Conservation (phyloP, 305 asterid genomes). For the Lippia alba region DNA sequence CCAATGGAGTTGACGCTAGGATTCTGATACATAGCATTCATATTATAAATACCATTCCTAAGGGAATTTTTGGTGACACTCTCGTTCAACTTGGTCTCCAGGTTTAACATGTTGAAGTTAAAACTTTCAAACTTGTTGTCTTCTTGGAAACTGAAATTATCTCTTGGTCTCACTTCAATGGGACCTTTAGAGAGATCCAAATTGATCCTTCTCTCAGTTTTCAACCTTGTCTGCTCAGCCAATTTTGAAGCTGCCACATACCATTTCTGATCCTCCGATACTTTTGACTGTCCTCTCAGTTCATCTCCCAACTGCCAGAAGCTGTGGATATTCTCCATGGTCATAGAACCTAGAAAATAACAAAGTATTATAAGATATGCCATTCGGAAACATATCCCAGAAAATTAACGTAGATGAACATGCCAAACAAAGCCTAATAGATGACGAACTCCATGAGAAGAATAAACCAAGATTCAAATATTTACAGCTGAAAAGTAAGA, state of each 20-base stretch:
- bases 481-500: conserved; percentile 5
- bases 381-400: background rate
- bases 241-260: conserved; percentile 57
- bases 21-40: conserved; percentile 52
- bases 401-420: background rate
- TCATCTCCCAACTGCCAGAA: conserved; percentile 74
- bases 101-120: conserved; percentile 57
- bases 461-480: background rate
- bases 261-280: conserved; percentile 70
- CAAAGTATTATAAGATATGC: conserved; percentile 6
- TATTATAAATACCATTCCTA: conserved; percentile 49
- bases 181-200: conserved; percentile 60
- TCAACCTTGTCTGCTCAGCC: conserved; percentile 66
- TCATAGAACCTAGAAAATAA: conserved; percentile 35
- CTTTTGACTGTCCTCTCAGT: conserved; percentile 69
- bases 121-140: conserved; percentile 61
- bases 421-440: background rate
- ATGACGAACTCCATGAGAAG: background rate
- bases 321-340: conserved; percentile 57
- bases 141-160: conserved; percentile 50
- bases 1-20: conserved; percentile 42
- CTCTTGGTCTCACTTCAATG: conserved; percentile 51
- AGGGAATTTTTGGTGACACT: conserved; percentile 41
- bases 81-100: conserved; percentile 51
- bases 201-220: conserved; percentile 60